A percentile compares a stretch with the other conserved stretches of the same genome.
Evolutionary conservation across 1,284 basidiomycete genomes (phyloP).

Genomic region (Polyporus tsugae): DNA sequence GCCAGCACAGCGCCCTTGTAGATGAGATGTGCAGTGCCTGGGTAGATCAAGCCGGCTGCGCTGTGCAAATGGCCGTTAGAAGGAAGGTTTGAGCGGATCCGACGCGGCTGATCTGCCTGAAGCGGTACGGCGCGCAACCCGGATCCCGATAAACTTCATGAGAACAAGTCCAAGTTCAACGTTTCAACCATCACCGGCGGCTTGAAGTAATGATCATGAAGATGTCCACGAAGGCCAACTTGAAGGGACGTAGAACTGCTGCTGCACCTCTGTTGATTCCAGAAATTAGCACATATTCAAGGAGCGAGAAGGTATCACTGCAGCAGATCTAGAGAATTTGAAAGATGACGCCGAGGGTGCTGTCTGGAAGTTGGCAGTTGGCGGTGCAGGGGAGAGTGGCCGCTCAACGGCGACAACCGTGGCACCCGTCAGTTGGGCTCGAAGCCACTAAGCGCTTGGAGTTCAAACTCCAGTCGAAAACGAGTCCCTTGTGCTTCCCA

Average conservation of each 20-base stretch:
- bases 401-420: background rate
- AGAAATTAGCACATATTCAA: no score
- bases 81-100: background rate
- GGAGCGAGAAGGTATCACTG: no score
- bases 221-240: no score
- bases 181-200: background rate
- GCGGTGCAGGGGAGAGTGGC: background rate
- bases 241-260: no score
- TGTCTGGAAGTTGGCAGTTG: background rate
- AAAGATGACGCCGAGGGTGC: background rate
- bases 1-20: background rate
- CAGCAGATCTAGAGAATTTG: background rate
- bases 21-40: constrained; percentile 6
- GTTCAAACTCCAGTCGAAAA: no score
- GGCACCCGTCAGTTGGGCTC: background rate
- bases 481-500: no score
- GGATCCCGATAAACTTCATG: constrained; percentile 9
- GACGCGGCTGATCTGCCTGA: constrained; percentile 3
- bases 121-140: constrained; percentile 10
- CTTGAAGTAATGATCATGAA: no score
- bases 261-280: background rate
- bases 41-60: constrained; percentile 7
- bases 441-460: no score
- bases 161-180: background rate
- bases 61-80: background rate